Evolutionary conservation across 306 rosid genomes (phyloP).

Genomic region (Malus asiatica): DNA sequence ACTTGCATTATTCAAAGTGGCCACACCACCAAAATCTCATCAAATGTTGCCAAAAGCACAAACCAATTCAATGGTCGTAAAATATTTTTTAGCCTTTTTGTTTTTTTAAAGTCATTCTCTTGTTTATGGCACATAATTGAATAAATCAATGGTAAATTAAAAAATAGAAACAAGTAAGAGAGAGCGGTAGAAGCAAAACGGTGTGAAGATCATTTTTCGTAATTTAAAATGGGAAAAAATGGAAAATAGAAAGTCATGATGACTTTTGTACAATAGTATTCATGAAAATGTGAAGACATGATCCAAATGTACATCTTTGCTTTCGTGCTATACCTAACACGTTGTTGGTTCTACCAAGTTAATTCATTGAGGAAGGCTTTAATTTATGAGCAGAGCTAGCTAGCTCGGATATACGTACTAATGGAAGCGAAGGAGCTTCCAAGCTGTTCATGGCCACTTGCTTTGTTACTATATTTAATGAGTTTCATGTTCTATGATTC

Average conservation of each 20-base stretch:
- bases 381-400: not conserved
- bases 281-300: not conserved
- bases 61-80: slow-evolving; percentile 1
- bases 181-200: no score
- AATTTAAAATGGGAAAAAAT: not conserved
- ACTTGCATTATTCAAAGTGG: slow-evolving; percentile 24
- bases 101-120: no score
- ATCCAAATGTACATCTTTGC: not conserved
- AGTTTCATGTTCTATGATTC: slow-evolving; percentile 16
- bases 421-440: slow-evolving; percentile 36
- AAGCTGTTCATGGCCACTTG: slow-evolving; percentile 26
- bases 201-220: no score
- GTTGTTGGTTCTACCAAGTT: not conserved
- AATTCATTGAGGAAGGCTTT: not conserved
- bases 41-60: slow-evolving; percentile 35
- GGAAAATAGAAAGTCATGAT: not conserved
- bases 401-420: slow-evolving; percentile 21
- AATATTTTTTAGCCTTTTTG: no score
- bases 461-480: slow-evolving; percentile 16
- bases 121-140: not conserved
- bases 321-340: not conserved
- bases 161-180: no score
- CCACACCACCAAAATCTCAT: slow-evolving; percentile 23
- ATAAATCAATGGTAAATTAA: no score
- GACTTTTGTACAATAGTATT: not conserved